Base-by-base conservation (phyloP, 257 asterid genomes). In the Leonotis leonurus region DNA sequence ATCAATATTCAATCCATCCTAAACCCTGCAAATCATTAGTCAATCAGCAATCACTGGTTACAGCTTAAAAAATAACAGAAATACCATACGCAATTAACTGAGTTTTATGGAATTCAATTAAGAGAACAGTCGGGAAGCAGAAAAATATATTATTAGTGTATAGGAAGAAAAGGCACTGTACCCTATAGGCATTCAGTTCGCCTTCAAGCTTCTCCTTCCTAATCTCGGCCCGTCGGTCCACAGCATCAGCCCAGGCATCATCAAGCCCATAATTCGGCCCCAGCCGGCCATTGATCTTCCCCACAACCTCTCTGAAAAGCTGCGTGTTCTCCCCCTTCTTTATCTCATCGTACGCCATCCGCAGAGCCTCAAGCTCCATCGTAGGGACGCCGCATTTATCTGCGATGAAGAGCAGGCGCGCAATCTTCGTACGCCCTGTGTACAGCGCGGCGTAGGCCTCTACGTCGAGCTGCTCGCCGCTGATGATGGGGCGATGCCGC, bases 261-360 rank as follows among this genome's bases (percentile, higher is more conserved):
- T 89, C 96, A 65, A 70, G 54, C 3, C 81, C 88, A 24, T 89
- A 93, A 45, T 60, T 63, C 3, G 91, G 82, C 1, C 99, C 95
- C 77, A 93, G 62, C 8, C 89, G 78, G 3, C 95, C 95, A 56
- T 70, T 84, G 48, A 93, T 83, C 83, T 81, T 93, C 51, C 72
- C 77, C n/a, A 84, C 85, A 56, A 87, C 94, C 67, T 93, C 95
- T 43, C 90, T 73, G 61, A 80, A 85, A 51, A 93, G 60, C 79
- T 80, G 88, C 50, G 97, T 82, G 72, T 93, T 85, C 71, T 93
- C 96, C 16, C 99, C 97, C 77, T 85, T 89, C 79, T 89, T 93
- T 58, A 89, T 74, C 86, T 87, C 99, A 54, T 89, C 97, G 67
- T 83, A 93, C 11, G 99, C 96, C 88, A 93, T 89, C 56, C 99